Percentiles rank a stretch among this genome's conserved stretches.
These are phyloP conservation scores for Macrocybe gigantea DNA, from an alignment of 768 basidiomycete species.

Conservation along the genomic window DNA sequence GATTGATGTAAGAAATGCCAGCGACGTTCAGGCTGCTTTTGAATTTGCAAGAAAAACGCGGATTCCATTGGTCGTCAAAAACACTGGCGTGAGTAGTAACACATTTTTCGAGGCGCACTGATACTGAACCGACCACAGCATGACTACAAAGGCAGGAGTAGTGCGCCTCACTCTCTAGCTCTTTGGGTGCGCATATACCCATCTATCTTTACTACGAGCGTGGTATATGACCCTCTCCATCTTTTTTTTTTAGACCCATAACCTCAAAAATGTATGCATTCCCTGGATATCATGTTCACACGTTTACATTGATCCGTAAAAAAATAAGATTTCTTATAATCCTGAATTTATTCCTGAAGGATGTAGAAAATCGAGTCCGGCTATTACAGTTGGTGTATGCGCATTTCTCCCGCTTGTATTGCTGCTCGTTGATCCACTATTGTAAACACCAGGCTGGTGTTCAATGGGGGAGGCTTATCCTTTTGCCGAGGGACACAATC, in stretches of 20 bases:
- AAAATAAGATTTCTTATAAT: constrained; percentile 26
- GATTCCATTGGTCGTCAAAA: constrained; percentile 43
- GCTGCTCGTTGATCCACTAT: neutral
- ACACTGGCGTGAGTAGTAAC: constrained; percentile 38
- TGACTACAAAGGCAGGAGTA: constrained; percentile 44
- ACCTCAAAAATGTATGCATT: constrained; percentile 28
- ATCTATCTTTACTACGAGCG: neutral
- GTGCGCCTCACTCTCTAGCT: constrained; percentile 34
- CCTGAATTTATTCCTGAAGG: constrained; percentile 29
- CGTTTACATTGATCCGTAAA: neutral
- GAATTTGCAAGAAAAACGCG: constrained; percentile 31
- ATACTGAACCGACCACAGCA: constrained; percentile 23
- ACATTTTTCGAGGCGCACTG: neutral
- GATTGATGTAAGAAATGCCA: constrained; percentile 34
- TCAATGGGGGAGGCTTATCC: constrained; percentile 37
- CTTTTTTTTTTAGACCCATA: constrained; percentile 25
- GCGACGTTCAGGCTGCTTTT: constrained; percentile 40
- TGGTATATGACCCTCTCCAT: neutral
- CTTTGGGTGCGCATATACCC: constrained; percentile 32
- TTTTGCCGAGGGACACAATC: constrained; percentile 37
- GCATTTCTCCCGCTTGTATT: neutral
- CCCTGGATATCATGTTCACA: neutral
- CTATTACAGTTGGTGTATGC: constrained; percentile 32
- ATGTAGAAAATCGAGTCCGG: constrained; percentile 22
- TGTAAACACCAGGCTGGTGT: constrained; percentile 30